Percentiles rank a stretch among this genome's conserved stretches.
Conservation (phyloP, 1,284 basidiomycete species). For the Sporisorium reilianum region DNA sequence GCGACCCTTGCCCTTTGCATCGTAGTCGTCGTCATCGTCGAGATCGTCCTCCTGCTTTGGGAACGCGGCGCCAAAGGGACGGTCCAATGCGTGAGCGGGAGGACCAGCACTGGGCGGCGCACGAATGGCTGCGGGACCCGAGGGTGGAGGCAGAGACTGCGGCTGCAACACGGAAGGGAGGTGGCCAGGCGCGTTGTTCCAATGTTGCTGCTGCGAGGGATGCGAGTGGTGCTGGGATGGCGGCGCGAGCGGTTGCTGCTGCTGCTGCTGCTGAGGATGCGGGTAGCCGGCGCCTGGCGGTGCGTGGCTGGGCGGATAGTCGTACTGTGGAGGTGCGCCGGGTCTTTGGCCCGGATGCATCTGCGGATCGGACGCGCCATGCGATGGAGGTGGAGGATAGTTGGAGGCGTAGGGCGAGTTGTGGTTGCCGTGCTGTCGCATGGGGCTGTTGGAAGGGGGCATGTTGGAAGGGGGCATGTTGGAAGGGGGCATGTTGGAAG, state of each 20-base stretch:
- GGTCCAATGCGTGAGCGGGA: conserved; percentile 16
- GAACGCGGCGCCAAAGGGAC: conserved; percentile 10
- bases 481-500: not conserved
- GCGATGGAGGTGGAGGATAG: conserved; percentile 22
- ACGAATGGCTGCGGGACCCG: conserved; percentile 2
- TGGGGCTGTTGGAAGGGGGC: conserved; percentile 30
- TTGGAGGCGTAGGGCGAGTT: conserved; percentile 23
- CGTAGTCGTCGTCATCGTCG: conserved; percentile 48
- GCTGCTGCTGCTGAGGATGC: conserved; percentile 30
- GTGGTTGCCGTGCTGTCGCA: conserved; percentile 29
- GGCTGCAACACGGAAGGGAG: conserved; percentile 43
- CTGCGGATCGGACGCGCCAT: conserved; percentile 20
- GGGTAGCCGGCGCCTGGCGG: conserved; percentile 13
- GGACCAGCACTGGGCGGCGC: conserved; percentile 4
- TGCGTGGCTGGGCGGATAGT: conserved; percentile 21
- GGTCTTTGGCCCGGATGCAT: conserved; percentile 21
- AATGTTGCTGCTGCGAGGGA: conserved; percentile 25
- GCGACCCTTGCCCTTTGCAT: conserved; percentile 31
- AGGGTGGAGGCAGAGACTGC: conserved; percentile 10
- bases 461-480: conserved; percentile 14
- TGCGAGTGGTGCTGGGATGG: conserved; percentile 22
- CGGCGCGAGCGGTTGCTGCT: conserved; percentile 12
- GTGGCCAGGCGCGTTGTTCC: conserved; percentile 26
- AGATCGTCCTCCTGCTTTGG: conserved; percentile 36
- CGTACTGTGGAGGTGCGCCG: conserved; percentile 21